Evolutionary conservation across 2,329 filamentous ascomycete species (phyloP).

Genomic region (Trichophyton mentagrophytes): DNA sequence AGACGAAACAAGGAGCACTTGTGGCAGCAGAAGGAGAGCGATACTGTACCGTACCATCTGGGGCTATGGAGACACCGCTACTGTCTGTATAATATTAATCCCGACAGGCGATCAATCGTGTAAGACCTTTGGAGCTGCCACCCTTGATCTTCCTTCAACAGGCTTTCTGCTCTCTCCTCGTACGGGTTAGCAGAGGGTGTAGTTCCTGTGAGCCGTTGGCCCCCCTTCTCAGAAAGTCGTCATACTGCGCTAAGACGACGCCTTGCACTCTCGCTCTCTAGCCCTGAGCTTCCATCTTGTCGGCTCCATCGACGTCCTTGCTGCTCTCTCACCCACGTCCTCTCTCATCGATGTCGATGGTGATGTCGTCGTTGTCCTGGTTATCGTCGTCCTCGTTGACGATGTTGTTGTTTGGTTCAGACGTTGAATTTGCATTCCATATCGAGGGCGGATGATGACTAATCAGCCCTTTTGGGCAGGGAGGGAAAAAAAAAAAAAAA

Average conservation of each 20-base stretch:
- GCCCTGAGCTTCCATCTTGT: background rate
- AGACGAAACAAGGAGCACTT: background rate
- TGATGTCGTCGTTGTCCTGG: background rate
- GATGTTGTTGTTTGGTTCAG: background rate
- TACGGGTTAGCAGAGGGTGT: background rate
- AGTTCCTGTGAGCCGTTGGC: background rate
- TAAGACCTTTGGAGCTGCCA: background rate
- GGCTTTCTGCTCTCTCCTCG: background rate
- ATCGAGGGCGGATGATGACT: background rate
- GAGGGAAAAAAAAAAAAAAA: background rate
- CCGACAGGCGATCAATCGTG: background rate
- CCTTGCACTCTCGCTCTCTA: background rate
- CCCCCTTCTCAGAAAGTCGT: background rate
- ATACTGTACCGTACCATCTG: slow-evolving; percentile 1
- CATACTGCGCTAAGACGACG: background rate
- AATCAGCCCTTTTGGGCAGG: background rate
- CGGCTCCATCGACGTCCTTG: background rate
- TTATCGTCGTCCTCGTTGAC: background rate
- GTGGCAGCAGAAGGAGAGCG: background rate
- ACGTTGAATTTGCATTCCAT: background rate
- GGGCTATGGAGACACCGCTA: background rate
- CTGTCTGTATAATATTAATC: background rate
- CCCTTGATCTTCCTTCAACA: background rate
- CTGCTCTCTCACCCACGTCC: background rate
- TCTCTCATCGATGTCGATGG: background rate